Base-by-base conservation (phyloP, 2,329 filamentous ascomycete genomes). In the Microdochium nivale region DNA sequence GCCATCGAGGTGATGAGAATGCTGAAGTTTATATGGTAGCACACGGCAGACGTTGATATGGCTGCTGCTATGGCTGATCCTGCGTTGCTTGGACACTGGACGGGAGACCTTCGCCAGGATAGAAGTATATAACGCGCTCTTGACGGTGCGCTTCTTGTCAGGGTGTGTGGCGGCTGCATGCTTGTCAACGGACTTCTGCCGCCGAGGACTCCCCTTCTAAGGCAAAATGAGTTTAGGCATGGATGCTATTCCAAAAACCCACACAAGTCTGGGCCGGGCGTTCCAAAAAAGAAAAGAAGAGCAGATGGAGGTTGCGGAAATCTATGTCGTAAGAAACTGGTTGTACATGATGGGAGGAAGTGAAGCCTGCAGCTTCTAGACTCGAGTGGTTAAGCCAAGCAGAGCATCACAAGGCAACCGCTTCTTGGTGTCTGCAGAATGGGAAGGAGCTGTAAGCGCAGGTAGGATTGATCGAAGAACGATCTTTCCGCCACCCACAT, bases 141-240 rank as follows among this genome's bases (percentile, higher is more conserved):
- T 44, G 13, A 19, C 4, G 21, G 3, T 5, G 16, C 40, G 40
- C 10, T 11, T 21, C 10, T 19, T 24, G 40, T 44, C 9, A 19
- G 19, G 21, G 4, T 23, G 9, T 19, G 8, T 44, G 40, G 21
- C 5, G 21, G 19, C 14, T 10, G 40, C 7, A 5, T 44, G 40
- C 40, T 44, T 44, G 40, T 44, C 40, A 13, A 19, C 40, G 13
- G 16, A 23, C 16, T 21, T 23, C 3, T 61, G 67, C 63, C 63
- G 60, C 65, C 65, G 62, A 62, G 65, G 65, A 64, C 65, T 69
- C 64, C 67, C 69, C 60, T 69, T 68, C 68, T 70, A 72, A 67
- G 70, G 66, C 66, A 71, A 66, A 66, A 65, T 68, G 65, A 71
- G 64, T 60, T 65, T 63, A 66, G 68, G 63, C 71, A 73, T 73